Conservation (phyloP, 768 basidiomycete genomes). For the Amanita rubescens region DNA sequence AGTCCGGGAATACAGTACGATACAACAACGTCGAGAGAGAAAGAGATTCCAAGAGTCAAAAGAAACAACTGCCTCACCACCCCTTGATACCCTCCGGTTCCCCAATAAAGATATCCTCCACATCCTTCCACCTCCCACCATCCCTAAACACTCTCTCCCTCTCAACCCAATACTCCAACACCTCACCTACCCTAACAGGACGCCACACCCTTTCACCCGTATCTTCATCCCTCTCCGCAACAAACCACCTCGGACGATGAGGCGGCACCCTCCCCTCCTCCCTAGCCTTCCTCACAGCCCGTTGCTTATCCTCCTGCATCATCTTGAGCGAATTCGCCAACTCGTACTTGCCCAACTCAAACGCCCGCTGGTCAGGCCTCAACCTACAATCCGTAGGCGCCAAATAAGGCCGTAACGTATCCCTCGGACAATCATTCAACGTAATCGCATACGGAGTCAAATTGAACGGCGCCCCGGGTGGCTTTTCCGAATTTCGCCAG, state of each 20-base stretch:
- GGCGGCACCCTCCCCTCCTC: conserved; percentile 67
- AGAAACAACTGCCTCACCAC: neutral
- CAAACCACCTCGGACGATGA: conserved; percentile 87
- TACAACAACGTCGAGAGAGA: neutral
- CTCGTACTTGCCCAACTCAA: conserved; percentile 84
- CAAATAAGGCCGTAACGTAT: conserved; percentile 61
- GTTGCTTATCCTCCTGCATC: conserved; percentile 79
- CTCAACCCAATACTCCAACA: conserved; percentile 80
- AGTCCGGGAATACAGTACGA: neutral
- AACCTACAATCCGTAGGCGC: conserved; percentile 90
- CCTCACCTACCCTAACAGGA: conserved; percentile 40
- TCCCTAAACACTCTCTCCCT: conserved; percentile 55
- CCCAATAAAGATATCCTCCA: conserved; percentile 78
- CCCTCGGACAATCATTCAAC: conserved; percentile 77
- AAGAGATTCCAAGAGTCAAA: neutral
- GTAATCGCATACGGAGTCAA: conserved; percentile 92
- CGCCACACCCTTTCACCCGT: conserved; percentile 87
- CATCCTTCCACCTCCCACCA: conserved; percentile 38
- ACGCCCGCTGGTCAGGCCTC: conserved; percentile 90
- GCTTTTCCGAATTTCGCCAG: conserved; percentile 90
- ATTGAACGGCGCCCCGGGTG: conserved; percentile 77
- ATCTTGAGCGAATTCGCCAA: conserved; percentile 75
- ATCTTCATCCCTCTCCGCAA: conserved; percentile 74
- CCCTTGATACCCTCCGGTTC: conserved; percentile 33
- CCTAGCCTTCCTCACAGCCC: conserved; percentile 59